A percentile compares a stretch with the other conserved stretches of the same genome.
Evolutionary conservation across 139 green algal species (phyloP).

Genomic region (Deuterostichococcus epilithicus): DNA sequence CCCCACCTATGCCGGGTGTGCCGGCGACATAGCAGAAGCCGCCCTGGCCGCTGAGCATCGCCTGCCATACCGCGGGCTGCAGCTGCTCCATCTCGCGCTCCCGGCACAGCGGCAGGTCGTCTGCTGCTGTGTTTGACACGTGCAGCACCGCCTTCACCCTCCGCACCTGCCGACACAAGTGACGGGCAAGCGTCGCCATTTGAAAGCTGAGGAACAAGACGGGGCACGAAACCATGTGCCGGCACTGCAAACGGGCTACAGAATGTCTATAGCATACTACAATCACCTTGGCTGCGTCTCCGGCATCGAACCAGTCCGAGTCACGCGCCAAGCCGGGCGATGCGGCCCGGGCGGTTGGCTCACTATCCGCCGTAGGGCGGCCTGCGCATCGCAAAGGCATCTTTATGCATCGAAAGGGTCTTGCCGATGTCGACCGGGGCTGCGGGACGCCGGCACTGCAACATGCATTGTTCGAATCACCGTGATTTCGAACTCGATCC

Average conservation of each 20-base stretch:
- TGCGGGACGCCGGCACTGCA: too few species aligned
- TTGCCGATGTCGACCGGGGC: too few species aligned
- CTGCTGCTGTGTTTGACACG: background rate
- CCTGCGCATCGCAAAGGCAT: too few species aligned
- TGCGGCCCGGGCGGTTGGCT: too few species aligned
- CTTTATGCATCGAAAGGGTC: too few species aligned
- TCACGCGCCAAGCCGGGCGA: too few species aligned
- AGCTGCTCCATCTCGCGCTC: background rate
- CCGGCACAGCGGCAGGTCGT: background rate
- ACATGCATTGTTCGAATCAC: background rate
- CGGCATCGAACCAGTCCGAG: background rate
- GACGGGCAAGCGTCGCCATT: too few species aligned
- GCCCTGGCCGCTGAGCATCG: background rate
- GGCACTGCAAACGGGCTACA: too few species aligned
- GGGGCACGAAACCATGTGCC: too few species aligned
- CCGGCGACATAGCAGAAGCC: background rate
- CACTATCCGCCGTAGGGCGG: too few species aligned
- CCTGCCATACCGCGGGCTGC: background rate
- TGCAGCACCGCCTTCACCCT: background rate
- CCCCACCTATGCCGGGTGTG: background rate
- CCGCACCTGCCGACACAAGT: background rate
- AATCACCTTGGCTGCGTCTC: background rate
- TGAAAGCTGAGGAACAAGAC: too few species aligned
- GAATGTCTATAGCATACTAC: too few species aligned
- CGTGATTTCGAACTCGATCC: background rate